Percentiles rank a stretch among this genome's conserved stretches.
Evolutionary conservation across 106 monocot species (phyloP).

Genomic region (Agapanthus africanus): DNA sequence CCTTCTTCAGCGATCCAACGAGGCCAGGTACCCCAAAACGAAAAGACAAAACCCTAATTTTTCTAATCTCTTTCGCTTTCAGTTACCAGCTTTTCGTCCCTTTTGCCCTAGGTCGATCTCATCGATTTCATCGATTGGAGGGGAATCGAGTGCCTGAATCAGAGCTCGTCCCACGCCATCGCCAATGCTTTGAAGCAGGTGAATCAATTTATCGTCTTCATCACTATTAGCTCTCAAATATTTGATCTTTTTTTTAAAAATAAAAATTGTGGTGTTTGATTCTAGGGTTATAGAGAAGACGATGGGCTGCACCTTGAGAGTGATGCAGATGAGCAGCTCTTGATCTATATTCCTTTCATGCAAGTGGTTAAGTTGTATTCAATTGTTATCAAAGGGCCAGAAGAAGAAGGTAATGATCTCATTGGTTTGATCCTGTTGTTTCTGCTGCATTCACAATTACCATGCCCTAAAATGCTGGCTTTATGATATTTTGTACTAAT

Average conservation of each 20-base stretch:
- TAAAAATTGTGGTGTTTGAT: too few relatives aligned
- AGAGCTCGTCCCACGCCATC: slow-evolving; percentile 36
- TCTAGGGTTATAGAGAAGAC: slow-evolving; percentile 89
- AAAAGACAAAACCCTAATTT: not conserved
- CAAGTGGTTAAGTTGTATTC: slow-evolving; percentile 91
- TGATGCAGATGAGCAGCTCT: slow-evolving; percentile 82
- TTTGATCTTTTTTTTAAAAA: too few relatives aligned
- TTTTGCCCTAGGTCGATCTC: slow-evolving; percentile 62
- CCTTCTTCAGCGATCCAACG: slow-evolving; percentile 11
- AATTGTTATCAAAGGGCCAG: slow-evolving; percentile 60
- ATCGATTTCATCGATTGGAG: slow-evolving; percentile 86
- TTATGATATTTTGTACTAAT: too few relatives aligned
- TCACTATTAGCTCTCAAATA: not conserved
- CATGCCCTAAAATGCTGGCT: too few relatives aligned
- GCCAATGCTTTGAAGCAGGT: slow-evolving; percentile 83
- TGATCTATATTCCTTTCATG: slow-evolving; percentile 85
- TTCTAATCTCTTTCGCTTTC: not conserved
- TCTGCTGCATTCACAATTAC: too few relatives aligned
- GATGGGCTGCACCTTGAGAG: slow-evolving; percentile 81
- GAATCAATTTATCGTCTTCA: not conserved
- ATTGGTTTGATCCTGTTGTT: not conserved
- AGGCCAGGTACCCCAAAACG: slow-evolving; percentile 18
- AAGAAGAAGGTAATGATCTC: slow-evolving; percentile 59
- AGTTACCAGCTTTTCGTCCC: not conserved
- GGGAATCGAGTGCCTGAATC: too few relatives aligned